phyloP scores from a whole-genome alignment of 768 basidiomycete genomes.

The Collybia mongolica region DNA sequence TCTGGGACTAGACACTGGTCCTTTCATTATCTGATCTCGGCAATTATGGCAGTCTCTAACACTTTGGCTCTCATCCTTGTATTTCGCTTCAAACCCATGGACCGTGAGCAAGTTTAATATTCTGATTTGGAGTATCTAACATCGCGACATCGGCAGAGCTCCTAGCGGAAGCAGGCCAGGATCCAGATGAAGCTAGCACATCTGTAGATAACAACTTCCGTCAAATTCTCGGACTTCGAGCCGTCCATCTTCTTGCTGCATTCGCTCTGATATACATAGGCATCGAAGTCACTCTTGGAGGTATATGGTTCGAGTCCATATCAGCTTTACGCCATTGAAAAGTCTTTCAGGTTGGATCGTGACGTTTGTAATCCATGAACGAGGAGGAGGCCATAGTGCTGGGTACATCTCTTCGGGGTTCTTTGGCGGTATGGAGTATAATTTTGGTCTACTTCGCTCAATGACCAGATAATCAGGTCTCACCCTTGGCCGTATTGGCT shows the following conservation, averaged over 20 bases:
- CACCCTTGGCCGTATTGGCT: conserved; percentile 49
- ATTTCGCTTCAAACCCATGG: conserved; percentile 25
- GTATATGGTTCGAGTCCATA: conserved; percentile 18
- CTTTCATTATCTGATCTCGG: conserved; percentile 58
- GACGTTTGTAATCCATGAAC: conserved; percentile 43
- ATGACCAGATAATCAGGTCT: conserved; percentile 28
- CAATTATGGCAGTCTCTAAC: conserved; percentile 51
- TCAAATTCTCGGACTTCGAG: conserved; percentile 49
- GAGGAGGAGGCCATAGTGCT: conserved; percentile 43
- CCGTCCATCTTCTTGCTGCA: conserved; percentile 61
- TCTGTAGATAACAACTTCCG: conserved; percentile 33
- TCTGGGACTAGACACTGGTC: conserved; percentile 51
- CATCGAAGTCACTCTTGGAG: conserved; percentile 60
- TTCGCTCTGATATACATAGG: conserved; percentile 70
- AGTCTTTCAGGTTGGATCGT: conserved; percentile 48
- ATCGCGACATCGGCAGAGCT: conserved; percentile 36
- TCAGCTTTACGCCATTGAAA: neutral
- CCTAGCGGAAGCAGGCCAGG: conserved; percentile 42
- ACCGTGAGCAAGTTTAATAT: conserved; percentile 18
- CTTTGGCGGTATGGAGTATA: conserved; percentile 16
- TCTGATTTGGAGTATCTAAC: too few species aligned
- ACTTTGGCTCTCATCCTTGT: conserved; percentile 18
- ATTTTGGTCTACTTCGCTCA: neutral
- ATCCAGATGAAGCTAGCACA: conserved; percentile 27
- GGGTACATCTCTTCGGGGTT: conserved; percentile 42